A percentile compares a stretch with the other conserved stretches of the same genome.
Evolutionary conservation across 1,284 basidiomycete genomes (phyloP).

Genomic region (Apiotrichum porosum): DNA sequence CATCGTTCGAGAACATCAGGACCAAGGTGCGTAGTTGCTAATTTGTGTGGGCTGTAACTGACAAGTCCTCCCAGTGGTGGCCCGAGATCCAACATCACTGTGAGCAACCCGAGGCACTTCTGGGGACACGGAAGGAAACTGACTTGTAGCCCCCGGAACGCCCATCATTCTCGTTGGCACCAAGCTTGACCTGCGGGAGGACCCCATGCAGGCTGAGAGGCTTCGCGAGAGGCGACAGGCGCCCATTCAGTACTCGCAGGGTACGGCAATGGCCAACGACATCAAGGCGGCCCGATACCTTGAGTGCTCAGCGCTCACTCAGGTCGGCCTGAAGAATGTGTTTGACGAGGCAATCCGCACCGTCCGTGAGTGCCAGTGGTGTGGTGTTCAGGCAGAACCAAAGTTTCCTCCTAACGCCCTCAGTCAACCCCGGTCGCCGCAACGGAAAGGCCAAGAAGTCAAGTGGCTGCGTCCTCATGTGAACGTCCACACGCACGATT

Average conservation of each 20-base stretch:
- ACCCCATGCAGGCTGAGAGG: constrained; percentile 84
- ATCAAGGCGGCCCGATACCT: constrained; percentile 55
- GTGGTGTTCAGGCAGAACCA: too few species aligned
- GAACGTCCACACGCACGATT: constrained; percentile 4
- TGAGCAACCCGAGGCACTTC: constrained; percentile 6
- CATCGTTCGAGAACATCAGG: constrained; percentile 96
- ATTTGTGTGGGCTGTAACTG: background rate
- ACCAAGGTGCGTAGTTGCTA: constrained; percentile 64
- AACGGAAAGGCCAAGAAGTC: constrained; percentile 39
- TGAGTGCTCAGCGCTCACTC: constrained; percentile 69
- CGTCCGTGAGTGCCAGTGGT: constrained; percentile 68
- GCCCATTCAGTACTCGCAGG: constrained; percentile 80
- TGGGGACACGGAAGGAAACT: constrained; percentile 64
- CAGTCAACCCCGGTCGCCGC: constrained; percentile 46
- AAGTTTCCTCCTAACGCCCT: too few species aligned
- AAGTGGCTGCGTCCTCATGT: constrained; percentile 42
- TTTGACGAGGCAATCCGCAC: constrained; percentile 91
- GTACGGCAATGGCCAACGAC: constrained; percentile 84
- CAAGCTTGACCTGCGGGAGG: constrained; percentile 95
- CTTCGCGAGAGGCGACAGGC: constrained; percentile 91
- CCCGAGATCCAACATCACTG: constrained; percentile 49
- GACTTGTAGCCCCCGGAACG: constrained; percentile 84
- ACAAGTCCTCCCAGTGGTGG: constrained; percentile 45
- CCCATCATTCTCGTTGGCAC: constrained; percentile 95
- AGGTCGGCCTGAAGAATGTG: constrained; percentile 94